phyloP scores from a whole-genome alignment of 306 rosid species.

The Ormosia emarginata region DNA sequence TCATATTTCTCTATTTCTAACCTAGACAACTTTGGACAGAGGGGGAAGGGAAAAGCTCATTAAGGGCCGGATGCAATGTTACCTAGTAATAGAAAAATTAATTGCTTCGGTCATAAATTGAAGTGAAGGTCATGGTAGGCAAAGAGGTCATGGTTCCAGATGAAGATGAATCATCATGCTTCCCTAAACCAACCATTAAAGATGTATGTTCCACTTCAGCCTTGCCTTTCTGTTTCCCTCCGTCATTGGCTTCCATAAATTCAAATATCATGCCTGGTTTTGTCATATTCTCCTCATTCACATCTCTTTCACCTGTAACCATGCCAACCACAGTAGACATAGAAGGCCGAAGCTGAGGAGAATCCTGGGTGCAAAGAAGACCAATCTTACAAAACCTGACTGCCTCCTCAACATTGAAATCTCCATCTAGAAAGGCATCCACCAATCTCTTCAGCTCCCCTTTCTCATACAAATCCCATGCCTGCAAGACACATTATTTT shows the following conservation, averaged over 20 bases:
- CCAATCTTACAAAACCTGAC: conserved; percentile 56
- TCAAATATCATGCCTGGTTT: conserved; percentile 71
- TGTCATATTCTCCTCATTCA: conserved; percentile 40
- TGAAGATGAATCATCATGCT: conserved; percentile 37
- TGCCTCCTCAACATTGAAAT: conserved; percentile 50
- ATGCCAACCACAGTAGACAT: conserved; percentile 64
- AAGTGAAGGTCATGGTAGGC: conserved; percentile 59
- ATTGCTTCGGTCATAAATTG: conserved; percentile 36
- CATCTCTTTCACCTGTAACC: conserved; percentile 56
- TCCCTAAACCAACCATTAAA: conserved; percentile 26
- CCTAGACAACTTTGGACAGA: not conserved
- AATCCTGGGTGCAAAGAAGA: conserved; percentile 80
- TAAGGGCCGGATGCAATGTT: not conserved
- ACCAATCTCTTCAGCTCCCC: conserved; percentile 54
- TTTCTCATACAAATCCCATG: conserved; percentile 55
- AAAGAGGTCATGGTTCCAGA: conserved; percentile 33
- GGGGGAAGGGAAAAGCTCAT: not conserved
- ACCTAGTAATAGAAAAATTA: not conserved
- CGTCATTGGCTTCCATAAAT: conserved; percentile 32
- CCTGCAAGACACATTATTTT: conserved; percentile 40
- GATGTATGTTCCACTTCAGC: conserved; percentile 30
- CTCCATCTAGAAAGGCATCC: conserved; percentile 39
- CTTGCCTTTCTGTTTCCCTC: conserved; percentile 18
- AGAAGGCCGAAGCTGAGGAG: conserved; percentile 71
- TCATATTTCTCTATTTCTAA: too few species aligned